Base-by-base conservation (phyloP, 2,329 filamentous ascomycete species). In the Microsporum ferrugineum region DNA sequence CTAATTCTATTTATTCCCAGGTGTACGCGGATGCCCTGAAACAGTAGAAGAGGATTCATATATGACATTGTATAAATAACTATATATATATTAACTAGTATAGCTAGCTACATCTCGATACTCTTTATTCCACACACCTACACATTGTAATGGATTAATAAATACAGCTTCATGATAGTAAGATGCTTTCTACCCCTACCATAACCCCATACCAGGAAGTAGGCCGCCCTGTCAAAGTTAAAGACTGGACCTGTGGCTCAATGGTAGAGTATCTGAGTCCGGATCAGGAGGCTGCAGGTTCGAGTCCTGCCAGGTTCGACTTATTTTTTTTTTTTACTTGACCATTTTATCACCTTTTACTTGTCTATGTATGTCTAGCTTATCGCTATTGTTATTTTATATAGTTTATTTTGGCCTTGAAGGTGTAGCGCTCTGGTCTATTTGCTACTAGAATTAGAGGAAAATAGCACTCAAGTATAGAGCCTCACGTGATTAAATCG, bases 181-280 rank as follows among this genome's bases (percentile, higher is more conserved):
- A 36, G 2, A 36, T 5, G 34, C 5, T 36, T 5, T 36, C 34
- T 36, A 10, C 34, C 34, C 5, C 1, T 23, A 1, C 17, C 17
- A 23, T 23, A 23, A 14, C 7, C 23, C 45, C 23, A 33, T 53
- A 53, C 33, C 12, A 17, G 2, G 1, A 17, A 33, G 12, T 6
- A 53, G 27, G 1, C 5, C 31, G 8, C 33, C 33, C 49, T 33
- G 17, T 34, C 49, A 53, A 57, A 57, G 55, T 57, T 57, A 57
- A 57, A 57, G 55, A 23, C 55, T 41, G 55, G 55, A 57, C 55
- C 55, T 57, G 55, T 57, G 55, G 55, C 55, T 57, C 55, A 57
- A 57, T 57, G 55, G 55, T 57, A 57, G 55, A 57, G 55, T 57
- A 57, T 41, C 55, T 57, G 55, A 57, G 55, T 57, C 55, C 55